phyloP scores from a whole-genome alignment of 2,329 filamentous ascomycete species.

The Tolypocladium album region DNA sequence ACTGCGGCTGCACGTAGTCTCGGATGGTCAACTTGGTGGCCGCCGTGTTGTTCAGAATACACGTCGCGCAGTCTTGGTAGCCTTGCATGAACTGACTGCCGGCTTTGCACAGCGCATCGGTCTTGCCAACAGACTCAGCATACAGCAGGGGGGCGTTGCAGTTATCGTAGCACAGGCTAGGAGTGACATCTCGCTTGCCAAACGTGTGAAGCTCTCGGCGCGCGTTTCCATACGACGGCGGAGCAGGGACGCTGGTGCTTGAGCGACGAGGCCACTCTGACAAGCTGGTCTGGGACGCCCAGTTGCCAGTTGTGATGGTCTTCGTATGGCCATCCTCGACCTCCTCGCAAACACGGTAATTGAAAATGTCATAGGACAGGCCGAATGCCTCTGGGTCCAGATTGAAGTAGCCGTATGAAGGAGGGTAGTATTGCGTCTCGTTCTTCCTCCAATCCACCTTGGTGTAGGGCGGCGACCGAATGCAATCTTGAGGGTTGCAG shows the following conservation, averaged over 20 bases:
- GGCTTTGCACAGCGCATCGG: constrained; percentile 28
- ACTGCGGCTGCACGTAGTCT: constrained; percentile 24
- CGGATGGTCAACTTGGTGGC: constrained; percentile 15
- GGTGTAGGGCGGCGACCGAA: constrained; percentile 25
- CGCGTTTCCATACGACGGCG: constrained; percentile 8
- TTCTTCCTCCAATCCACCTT: constrained; percentile 31
- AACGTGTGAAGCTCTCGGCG: constrained; percentile 14
- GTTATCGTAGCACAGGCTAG: constrained; percentile 36
- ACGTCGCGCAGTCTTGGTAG: constrained; percentile 28
- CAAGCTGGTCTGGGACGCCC: constrained; percentile 38
- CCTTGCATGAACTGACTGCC: constrained; percentile 29
- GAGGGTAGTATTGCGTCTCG: constrained; percentile 39
- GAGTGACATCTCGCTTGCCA: constrained; percentile 30
- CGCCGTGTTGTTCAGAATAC: constrained; percentile 21
- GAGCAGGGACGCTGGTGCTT: background rate
- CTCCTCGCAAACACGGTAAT: constrained; percentile 26
- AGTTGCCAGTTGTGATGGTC: constrained; percentile 44
- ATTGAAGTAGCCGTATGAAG: constrained; percentile 47
- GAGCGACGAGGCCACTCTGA: constrained; percentile 16
- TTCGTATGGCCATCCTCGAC: constrained; percentile 23
- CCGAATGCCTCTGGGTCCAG: constrained; percentile 52
- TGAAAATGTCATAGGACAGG: constrained; percentile 51
- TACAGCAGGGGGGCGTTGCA: constrained; percentile 42
- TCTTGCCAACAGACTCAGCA: constrained; percentile 37
- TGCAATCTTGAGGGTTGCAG: constrained; percentile 35